Percentiles rank a stretch among this genome's conserved stretches.
phyloP scores from a whole-genome alignment of 495 filamentous ascomycete genomes.

The Acidiella bohemica region DNA sequence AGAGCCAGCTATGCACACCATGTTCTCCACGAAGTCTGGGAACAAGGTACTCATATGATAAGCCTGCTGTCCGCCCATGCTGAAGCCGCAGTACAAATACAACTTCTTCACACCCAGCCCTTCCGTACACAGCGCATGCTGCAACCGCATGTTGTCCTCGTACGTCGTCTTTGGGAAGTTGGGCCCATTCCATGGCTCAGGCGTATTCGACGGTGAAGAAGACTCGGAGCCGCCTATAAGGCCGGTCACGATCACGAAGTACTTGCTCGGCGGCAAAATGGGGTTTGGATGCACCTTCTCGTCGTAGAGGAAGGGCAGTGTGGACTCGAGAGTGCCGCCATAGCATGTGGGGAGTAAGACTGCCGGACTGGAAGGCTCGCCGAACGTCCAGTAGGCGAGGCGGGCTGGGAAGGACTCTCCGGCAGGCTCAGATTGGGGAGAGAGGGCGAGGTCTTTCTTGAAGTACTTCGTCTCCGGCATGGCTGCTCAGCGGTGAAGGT shows the following conservation, averaged over 20 bases:
- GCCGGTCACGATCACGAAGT: conserved; percentile 22
- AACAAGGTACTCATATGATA: conserved; percentile 35
- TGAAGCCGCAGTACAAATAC: conserved; percentile 32
- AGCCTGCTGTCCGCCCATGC: conserved; percentile 38
- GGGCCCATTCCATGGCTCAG: conserved; percentile 15
- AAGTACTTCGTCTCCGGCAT: conserved; percentile 22
- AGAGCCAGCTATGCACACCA: conserved; percentile 30
- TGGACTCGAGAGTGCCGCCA: conserved; percentile 19
- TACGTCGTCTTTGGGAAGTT: conserved; percentile 22
- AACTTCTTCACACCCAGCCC: conserved; percentile 19
- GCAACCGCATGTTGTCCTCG: conserved; percentile 23
- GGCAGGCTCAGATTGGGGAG: conserved; percentile 16
- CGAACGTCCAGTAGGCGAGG: conserved; percentile 24
- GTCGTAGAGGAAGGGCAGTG: conserved; percentile 22
- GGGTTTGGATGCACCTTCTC: conserved; percentile 2
- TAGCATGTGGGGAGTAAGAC: conserved; percentile 23
- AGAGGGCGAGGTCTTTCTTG: conserved; percentile 17
- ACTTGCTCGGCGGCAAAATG: conserved; percentile 15
- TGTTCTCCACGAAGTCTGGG: conserved; percentile 30
- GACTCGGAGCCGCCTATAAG: conserved; percentile 21
- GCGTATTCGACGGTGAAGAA: conserved; percentile 21
- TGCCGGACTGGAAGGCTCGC: conserved; percentile 18
- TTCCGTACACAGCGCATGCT: conserved; percentile 19
- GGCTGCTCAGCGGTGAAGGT: no score
- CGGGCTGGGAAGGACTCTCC: conserved; percentile 15